These are phyloP conservation scores for Calonectria pseudoreteaudii DNA, from an alignment of 2,329 filamentous ascomycete species.

Conservation along the genomic window DNA sequence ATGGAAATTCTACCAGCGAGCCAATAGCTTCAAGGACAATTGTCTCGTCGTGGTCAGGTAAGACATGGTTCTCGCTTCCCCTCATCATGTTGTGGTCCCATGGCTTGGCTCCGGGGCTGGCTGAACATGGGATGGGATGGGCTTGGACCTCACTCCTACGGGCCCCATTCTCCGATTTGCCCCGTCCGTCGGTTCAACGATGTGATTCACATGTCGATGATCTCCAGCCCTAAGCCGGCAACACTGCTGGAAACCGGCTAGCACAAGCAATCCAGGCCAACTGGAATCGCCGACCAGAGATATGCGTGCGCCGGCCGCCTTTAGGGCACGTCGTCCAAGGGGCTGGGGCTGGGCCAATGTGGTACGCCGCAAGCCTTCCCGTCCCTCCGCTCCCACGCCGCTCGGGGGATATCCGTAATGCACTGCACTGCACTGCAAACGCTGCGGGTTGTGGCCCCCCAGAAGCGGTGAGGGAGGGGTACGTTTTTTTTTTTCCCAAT, in stretches of 20 bases:
- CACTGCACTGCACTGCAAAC: constrained; percentile 8
- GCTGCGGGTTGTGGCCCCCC: background rate
- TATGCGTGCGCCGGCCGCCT: constrained; percentile 9
- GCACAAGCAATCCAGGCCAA: constrained; percentile 31
- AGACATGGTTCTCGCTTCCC: background rate
- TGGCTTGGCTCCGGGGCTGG: constrained; percentile 12
- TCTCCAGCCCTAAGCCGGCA: constrained; percentile 40
- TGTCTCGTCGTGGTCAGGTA: constrained; percentile 1
- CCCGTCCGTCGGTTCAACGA: constrained; percentile 28
- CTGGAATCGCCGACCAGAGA: constrained; percentile 33
- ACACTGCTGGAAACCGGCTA: constrained; percentile 28
- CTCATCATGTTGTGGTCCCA: background rate
- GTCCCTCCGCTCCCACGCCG: constrained; percentile 20
- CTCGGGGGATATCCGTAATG: constrained; percentile 14
- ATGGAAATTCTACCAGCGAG: background rate
- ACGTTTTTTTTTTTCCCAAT: background rate
- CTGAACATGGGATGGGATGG: constrained; percentile 1
- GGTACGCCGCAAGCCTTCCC: constrained; percentile 21
- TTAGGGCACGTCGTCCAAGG: background rate
- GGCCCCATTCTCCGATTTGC: constrained; percentile 36
- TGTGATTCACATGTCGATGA: constrained; percentile 45
- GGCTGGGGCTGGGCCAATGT: constrained; percentile 24
- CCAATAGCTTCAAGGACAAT: constrained; percentile 23
- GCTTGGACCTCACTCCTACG: constrained; percentile 19
- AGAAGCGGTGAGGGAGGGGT: constrained; percentile 11